Base-by-base conservation (phyloP, 257 asterid species). In the Osmanthus fragrans region DNA sequence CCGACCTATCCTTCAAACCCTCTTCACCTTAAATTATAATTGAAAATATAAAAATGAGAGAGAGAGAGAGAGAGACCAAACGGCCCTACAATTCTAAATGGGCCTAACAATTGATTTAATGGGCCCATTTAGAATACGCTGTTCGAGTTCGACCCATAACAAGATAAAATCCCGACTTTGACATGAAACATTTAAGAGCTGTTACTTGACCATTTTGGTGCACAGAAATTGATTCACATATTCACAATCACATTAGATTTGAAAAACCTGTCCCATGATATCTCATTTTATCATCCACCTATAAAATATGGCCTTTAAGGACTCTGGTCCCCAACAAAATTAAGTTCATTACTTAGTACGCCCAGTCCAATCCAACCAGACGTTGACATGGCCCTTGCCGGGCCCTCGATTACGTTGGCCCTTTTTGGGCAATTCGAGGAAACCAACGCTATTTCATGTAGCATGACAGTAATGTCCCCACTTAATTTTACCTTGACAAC, bases 91-190 rank as follows among this genome's bases (percentile, higher is more conserved):
- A 5, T 69, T 47, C 25, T 58, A 23, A 69, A 19, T 70, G 30
- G 73, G 56, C 69, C 75, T 32, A 19, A 21, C 39, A 63, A 32
- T 47, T 71, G 1, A 40, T n/a, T 80, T 58, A 79, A 60, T 70
- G 64, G 77, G 74, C 73, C 84, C 54, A 21, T 15, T 19, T 12
- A 39, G 1, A 18, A 0, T 15, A 3, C 23, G 32, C 2, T 13
- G 29, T 36, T 56, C 19, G 70, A 69, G 29, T 36, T 56, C 19
- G 70, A 69, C 76, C 77, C 75, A 71, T 70, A 23, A 34, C 69
- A 58, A 45, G 70, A 33, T 18, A 23, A 25, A 34, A 36, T 25
- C 32, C 58, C 56, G 21, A 18, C 68, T 37, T 42, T 32, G 30
- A n/a, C 74, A 37, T 7, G 27, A 11, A 19, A 21, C n/a, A 25